phyloP scores from a whole-genome alignment of 306 rosid genomes.

The Potentilla sterilis region DNA sequence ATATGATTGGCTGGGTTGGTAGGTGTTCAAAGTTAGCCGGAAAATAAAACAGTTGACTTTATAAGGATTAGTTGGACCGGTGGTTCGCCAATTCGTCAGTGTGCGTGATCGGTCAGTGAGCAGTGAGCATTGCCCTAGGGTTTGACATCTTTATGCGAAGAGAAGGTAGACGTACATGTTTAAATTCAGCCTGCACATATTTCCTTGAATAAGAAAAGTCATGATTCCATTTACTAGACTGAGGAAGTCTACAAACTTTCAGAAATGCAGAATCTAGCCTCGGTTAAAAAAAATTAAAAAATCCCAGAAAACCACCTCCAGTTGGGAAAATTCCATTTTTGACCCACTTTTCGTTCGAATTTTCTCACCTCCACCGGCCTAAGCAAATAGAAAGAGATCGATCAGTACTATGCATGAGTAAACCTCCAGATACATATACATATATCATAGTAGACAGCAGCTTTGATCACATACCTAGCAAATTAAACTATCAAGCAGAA shows the following conservation, averaged over 20 bases:
- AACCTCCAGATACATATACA: too few species aligned
- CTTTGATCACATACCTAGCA: too few species aligned
- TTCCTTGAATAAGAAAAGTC: background rate
- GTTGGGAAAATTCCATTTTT: too few species aligned
- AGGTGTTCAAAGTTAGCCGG: conserved; percentile 13
- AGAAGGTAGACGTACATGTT: background rate
- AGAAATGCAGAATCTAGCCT: background rate
- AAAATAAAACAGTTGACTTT: conserved; percentile 5
- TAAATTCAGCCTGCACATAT: background rate
- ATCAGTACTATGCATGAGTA: too few species aligned
- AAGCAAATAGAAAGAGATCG: too few species aligned
- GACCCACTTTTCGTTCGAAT: too few species aligned
- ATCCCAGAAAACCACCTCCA: background rate
- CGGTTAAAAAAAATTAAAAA: background rate
- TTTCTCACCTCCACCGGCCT: too few species aligned
- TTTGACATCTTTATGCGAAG: background rate
- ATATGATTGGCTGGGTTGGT: conserved; percentile 2
- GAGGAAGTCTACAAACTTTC: background rate
- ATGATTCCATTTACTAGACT: background rate
- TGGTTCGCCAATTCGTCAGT: background rate
- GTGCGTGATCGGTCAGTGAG: background rate
- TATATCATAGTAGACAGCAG: too few species aligned
- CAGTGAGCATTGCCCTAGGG: background rate
- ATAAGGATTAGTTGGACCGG: conserved; percentile 1
- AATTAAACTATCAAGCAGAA: too few species aligned